Base-by-base conservation (phyloP, 768 basidiomycete genomes). In the Strobilomyces confusus region DNA sequence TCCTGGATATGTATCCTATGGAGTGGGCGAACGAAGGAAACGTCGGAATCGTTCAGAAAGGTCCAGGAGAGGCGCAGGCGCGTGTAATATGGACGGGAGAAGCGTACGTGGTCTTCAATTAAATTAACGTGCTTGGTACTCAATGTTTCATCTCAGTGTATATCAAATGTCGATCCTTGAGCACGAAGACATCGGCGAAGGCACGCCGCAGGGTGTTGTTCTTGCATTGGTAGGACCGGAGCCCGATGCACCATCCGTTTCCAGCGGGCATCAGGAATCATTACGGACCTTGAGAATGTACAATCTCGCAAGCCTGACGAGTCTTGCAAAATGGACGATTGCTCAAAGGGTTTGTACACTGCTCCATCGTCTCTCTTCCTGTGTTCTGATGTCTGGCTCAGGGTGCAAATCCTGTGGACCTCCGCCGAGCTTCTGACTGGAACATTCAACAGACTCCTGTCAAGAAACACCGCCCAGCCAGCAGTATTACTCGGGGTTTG, bases 1-100 rank as follows among this genome's bases (percentile, higher is more conserved):
- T 92, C 7, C 70, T 93, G 45, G 86, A 93, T 63, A 84, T 90
- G 81, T 89, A 84, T 62, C 90, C 91, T 1, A 77, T 82, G 58
- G 85, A 87, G 56, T 85, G 81, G 81, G 62, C 62, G 11, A 73
- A 73, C 23, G 69, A 70, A 3, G 80, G 80, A 2, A 71, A 68
- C 3, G 66, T 77, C 14, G 69, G 72, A 17, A 61, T 77, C 9
- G 40, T 69, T 25, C 68, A 71, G 41, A 84, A 81, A 58, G 85
- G 84, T 5, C 89, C 90, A 5, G 78, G 80, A 38, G 89, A 91
- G 57, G 89, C 91, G 0, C 77, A 81, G 54, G 78, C 80, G 33
- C 75, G 80, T 53, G 71, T 75, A 25, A 78, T 93, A 19, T 93
- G 89, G 89, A 72, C 73, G 25, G 91, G 91, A 49, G 90, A 92